Evolutionary conservation across 2,329 filamentous ascomycete genomes (phyloP).

Genomic region (Camillea tinctor): DNA sequence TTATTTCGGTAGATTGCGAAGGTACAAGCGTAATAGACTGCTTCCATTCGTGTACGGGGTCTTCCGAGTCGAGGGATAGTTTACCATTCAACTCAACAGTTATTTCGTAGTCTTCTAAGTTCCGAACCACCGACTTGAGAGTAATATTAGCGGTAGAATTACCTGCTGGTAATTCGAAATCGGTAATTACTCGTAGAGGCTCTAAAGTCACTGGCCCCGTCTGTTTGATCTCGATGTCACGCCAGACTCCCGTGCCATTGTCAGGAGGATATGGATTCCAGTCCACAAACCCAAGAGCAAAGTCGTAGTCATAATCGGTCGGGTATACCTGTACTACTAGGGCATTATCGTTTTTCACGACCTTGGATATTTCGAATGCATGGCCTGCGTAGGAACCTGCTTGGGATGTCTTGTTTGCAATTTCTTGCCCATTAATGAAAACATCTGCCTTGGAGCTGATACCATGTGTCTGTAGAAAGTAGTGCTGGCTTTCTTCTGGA

Average conservation of each 20-base stretch:
- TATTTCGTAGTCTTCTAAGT: conserved; percentile 40
- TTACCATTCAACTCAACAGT: conserved; percentile 36
- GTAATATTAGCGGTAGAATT: conserved; percentile 35
- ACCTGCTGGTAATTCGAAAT: conserved; percentile 34
- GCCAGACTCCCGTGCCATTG: conserved; percentile 63
- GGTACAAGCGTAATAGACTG: conserved; percentile 38
- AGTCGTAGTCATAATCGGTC: conserved; percentile 58
- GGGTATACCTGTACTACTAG: conserved; percentile 55
- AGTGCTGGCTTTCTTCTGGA: conserved; percentile 38
- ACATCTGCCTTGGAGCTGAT: conserved; percentile 61
- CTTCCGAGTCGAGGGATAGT: conserved; percentile 33
- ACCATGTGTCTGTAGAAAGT: conserved; percentile 55
- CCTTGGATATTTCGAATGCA: conserved; percentile 51
- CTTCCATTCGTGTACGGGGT: conserved; percentile 26
- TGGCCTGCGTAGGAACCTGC: conserved; percentile 57
- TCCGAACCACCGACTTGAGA: conserved; percentile 39
- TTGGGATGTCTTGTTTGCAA: conserved; percentile 49
- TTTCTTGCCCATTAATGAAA: conserved; percentile 53
- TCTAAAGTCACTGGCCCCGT: conserved; percentile 51
- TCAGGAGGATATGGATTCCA: conserved; percentile 63
- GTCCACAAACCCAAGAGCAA: conserved; percentile 59
- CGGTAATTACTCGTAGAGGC: conserved; percentile 44
- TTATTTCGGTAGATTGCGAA: conserved; percentile 37
- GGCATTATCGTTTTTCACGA: conserved; percentile 44
- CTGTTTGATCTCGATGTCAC: conserved; percentile 54